Conservation (phyloP, 257 asterid genomes). For the Rehmannia glutinosa region DNA sequence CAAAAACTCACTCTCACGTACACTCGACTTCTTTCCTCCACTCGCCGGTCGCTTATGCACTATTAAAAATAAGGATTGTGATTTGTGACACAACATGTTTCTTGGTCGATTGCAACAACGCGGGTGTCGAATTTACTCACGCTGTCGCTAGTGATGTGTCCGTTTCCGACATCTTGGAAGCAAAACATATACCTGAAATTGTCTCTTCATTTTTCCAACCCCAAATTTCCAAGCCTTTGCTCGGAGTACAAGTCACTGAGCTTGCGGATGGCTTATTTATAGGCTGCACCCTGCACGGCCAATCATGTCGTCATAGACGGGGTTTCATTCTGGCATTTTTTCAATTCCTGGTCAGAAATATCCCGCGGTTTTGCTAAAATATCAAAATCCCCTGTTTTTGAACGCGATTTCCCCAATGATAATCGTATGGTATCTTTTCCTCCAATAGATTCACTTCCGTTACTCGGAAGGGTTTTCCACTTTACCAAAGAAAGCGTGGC, state of each 20-base stretch:
- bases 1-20: too few species aligned
- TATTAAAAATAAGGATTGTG: not conserved
- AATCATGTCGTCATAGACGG: constrained; percentile 38
- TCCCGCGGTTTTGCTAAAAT: constrained; percentile 23
- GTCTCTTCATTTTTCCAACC: constrained; percentile 28
- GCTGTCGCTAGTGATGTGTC: constrained; percentile 15
- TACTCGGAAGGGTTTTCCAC: constrained; percentile 25
- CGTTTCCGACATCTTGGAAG: constrained; percentile 14
- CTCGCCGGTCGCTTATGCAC: constrained; percentile 30
- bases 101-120: too few species aligned
- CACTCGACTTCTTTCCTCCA: too few species aligned
- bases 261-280: constrained; percentile 39
- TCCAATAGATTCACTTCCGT: constrained; percentile 6
- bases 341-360: too few species aligned
- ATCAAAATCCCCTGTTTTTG: constrained; percentile 21
- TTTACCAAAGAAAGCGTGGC: constrained; percentile 25
- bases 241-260: constrained; percentile 38
- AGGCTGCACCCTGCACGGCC: constrained; percentile 29
- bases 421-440: constrained; percentile 14
- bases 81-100: not conserved
- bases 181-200: constrained; percentile 6
- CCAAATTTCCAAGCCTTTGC: constrained; percentile 28
- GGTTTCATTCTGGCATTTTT: constrained; percentile 41
- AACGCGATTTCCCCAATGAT: constrained; percentile 23
- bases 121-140: constrained; percentile 27